Base-by-base conservation (phyloP, 768 basidiomycete genomes). In the Mycena crocata region DNA sequence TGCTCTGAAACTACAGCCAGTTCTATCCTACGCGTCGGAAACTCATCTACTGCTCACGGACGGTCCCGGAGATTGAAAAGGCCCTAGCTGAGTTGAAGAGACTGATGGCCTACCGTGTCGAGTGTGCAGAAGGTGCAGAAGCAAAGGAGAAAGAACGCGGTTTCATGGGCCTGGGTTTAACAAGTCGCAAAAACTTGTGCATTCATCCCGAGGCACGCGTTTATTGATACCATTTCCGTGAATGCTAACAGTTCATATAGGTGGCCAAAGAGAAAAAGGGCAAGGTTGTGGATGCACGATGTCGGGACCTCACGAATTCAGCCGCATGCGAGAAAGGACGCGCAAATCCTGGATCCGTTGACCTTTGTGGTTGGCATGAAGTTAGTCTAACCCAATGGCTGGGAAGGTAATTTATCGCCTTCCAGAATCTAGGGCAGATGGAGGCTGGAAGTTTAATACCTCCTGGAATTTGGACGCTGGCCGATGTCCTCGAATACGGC, bases 51-150 rank as follows among this genome's bases (percentile, higher is more conserved):
- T 99, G 98, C 78, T 99, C 98, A 13, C 96, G 98, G 73, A 99
- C 98, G 13, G 98, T 99, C 12, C 98, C 98, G 4, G 98, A 99
- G 81, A 99, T 99, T 69, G 98, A 99, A 78, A 99, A 99, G 77
- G 98, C 97, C 0, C 83, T 99, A 63, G 90, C 96, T 5, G 98
- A 99, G 80, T 80, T 99, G 76, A 98, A 98, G 77, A 84, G 97
- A 54, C 81, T 99, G 24, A 94, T 99, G 89, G 89, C 88, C 28
- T 99, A 99, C 78, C 90, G 98, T 44, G 85, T 89, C 70, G 80
- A 84, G 12, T 84, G 81, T 67, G 91, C 92, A 14, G 93, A 93
- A 72, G 91, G 88, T 1, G 87, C 90, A 28, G 93, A 92, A 67
- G 83, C 92, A 69, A 89, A 84, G 67, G 86, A 85, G 62, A 95